phyloP scores from a whole-genome alignment of 176 grass and related monocot species.

The Triticum dicoccoides region DNA sequence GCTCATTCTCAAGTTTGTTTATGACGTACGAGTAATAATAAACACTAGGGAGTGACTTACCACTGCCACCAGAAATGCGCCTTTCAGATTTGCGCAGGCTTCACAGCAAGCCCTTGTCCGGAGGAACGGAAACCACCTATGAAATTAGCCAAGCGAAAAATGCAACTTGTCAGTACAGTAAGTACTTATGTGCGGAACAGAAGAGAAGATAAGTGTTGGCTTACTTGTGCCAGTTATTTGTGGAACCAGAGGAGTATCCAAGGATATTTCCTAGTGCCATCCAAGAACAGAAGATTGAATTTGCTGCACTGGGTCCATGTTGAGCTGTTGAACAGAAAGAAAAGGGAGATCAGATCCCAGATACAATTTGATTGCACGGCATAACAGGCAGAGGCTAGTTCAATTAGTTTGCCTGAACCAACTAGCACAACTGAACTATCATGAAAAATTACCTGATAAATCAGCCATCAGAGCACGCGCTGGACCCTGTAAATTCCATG shows the following conservation, averaged over 20 bases:
- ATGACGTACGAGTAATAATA: no score
- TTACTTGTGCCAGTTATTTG: slow-evolving; percentile 73
- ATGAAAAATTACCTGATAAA: slow-evolving; percentile 55
- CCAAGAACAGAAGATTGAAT: slow-evolving; percentile 95
- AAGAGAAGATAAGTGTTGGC: background rate
- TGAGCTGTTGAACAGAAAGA: slow-evolving; percentile 30
- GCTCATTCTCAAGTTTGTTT: background rate
- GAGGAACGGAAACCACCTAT: slow-evolving; percentile 91
- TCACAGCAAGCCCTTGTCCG: slow-evolving; percentile 74
- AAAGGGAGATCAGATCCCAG: slow-evolving; percentile 12
- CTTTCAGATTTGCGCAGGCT: slow-evolving; percentile 87
- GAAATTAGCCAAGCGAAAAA: background rate
- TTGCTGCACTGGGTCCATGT: slow-evolving; percentile 73
- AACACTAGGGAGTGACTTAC: slow-evolving; percentile 29
- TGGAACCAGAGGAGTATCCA: slow-evolving; percentile 90
- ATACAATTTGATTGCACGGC: background rate
- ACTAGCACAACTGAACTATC: background rate
- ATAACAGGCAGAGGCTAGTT: background rate
- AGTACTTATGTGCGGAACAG: background rate
- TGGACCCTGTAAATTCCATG: slow-evolving; percentile 55
- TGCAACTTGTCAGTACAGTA: background rate
- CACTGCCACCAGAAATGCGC: slow-evolving; percentile 86
- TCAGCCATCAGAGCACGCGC: slow-evolving; percentile 91
- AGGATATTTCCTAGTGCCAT: slow-evolving; percentile 97
- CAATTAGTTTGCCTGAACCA: background rate